Percentiles rank a stretch among this genome's conserved stretches.
phyloP scores from a whole-genome alignment of 1,284 basidiomycete genomes.

The Phenoliferia sp. region DNA sequence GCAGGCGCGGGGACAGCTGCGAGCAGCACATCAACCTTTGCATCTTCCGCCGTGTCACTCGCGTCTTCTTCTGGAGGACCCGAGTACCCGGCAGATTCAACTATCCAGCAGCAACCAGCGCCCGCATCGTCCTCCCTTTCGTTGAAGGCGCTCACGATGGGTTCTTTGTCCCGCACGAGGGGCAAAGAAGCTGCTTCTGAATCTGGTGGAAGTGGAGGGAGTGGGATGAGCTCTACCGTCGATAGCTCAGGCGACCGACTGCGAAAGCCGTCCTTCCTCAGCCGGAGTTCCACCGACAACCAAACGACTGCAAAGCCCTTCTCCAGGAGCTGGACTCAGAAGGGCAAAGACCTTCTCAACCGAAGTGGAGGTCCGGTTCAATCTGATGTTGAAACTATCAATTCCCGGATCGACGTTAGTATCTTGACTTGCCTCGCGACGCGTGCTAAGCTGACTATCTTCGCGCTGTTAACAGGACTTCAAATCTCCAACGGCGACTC shows the following conservation, averaged over 20 bases:
- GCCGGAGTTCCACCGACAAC: neutral
- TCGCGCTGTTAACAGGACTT: neutral
- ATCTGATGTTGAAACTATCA: neutral
- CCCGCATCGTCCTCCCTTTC: neutral
- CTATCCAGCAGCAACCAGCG: neutral
- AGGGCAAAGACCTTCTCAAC: neutral
- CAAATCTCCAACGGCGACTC: neutral
- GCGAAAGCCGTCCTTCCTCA: neutral
- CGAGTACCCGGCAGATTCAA: neutral
- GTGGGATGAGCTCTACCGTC: neutral
- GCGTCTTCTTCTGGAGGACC: neutral
- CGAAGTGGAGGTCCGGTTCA: neutral
- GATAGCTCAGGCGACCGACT: conserved; percentile 3
- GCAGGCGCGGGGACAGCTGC: neutral
- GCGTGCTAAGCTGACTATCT: neutral
- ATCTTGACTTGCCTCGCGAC: neutral
- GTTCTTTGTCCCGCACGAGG: neutral
- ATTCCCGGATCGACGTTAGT: neutral
- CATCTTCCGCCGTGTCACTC: neutral
- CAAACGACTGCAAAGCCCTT: neutral
- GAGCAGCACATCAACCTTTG: neutral
- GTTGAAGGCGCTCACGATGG: neutral
- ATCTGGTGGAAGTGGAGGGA: neutral
- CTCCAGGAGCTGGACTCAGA: neutral
- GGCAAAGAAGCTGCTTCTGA: neutral